phyloP scores from a whole-genome alignment of 805 yeast genomes.

The Candida sphagnicola region DNA sequence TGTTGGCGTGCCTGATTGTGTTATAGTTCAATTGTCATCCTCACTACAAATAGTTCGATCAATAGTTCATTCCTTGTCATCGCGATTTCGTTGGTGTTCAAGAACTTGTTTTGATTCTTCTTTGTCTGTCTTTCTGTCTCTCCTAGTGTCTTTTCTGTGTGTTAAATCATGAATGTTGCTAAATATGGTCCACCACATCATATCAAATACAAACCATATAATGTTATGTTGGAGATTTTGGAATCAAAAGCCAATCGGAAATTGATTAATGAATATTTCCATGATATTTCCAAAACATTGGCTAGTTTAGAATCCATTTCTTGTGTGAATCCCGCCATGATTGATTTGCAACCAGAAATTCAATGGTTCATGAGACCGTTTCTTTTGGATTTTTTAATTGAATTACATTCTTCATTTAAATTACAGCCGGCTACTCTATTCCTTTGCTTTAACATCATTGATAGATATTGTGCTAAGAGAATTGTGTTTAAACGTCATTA shows the following conservation, averaged over 20 bases:
- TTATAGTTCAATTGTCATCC: too few species aligned
- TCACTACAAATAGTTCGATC: too few species aligned
- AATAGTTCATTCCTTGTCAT: too few species aligned
- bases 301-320: slow-evolving; percentile 37
- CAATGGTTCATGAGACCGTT: slow-evolving; percentile 49
- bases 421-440: slow-evolving; percentile 42
- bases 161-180: background rate
- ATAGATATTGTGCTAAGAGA: slow-evolving; percentile 43
- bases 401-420: slow-evolving; percentile 38
- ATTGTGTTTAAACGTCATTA: slow-evolving; percentile 45
- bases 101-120: too few species aligned
- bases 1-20: too few species aligned
- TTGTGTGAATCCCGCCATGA: slow-evolving; percentile 49
- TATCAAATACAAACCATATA: slow-evolving; percentile 31
- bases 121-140: background rate
- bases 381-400: slow-evolving; percentile 40
- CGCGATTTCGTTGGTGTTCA: background rate
- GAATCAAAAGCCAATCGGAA: slow-evolving; percentile 44
- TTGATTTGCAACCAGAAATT: slow-evolving; percentile 43
- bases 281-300: slow-evolving; percentile 34
- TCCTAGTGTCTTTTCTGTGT: too few species aligned
- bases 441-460: slow-evolving; percentile 41
- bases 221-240: slow-evolving; percentile 41
- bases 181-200: slow-evolving; percentile 27
- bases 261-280: slow-evolving; percentile 40